A percentile compares a stretch with the other conserved stretches of the same genome.
phyloP scores from a whole-genome alignment of 345 rosid genomes.

The Gossypium turneri region DNA sequence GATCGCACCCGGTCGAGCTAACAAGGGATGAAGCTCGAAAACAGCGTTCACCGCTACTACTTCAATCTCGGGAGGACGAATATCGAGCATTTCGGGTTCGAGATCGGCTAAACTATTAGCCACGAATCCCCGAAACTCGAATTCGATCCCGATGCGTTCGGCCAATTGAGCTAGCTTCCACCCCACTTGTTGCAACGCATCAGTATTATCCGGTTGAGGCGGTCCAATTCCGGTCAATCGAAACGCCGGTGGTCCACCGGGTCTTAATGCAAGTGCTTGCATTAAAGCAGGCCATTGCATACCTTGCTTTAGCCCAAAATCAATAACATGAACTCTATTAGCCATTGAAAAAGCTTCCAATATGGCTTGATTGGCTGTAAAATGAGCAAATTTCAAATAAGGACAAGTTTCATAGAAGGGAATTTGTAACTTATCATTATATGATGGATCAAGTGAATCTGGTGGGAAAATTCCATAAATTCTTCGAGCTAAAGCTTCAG shows the following conservation, averaged over 20 bases:
- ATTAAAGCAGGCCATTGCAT: constrained; percentile 96
- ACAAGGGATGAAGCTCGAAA: constrained; percentile 60
- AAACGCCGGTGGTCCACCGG: constrained; percentile 74
- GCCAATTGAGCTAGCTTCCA: constrained; percentile 79
- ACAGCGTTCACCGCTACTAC: constrained; percentile 77
- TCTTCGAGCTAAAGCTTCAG: constrained; percentile 72
- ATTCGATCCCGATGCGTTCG: constrained; percentile 47
- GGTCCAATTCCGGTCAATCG: constrained; percentile 86
- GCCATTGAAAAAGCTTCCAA: constrained; percentile 64
- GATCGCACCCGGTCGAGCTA: constrained; percentile 59
- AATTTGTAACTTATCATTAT: constrained; percentile 56
- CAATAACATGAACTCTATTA: constrained; percentile 68
- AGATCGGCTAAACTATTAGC: constrained; percentile 66
- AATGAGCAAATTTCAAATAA: constrained; percentile 88
- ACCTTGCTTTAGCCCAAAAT: constrained; percentile 70
- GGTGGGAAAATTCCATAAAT: constrained; percentile 65
- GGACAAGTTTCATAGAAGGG: constrained; percentile 93
- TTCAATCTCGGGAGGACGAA: constrained; percentile 43
- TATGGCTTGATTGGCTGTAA: constrained; percentile 92
- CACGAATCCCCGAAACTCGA: constrained; percentile 60
- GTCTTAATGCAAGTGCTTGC: constrained; percentile 88
- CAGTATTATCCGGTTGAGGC: constrained; percentile 53
- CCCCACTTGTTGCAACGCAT: constrained; percentile 65
- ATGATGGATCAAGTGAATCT: constrained; percentile 34
- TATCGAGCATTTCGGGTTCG: constrained; percentile 60